Base-by-base conservation (phyloP, 2,329 filamentous ascomycete genomes). In the Claviceps arundinis region DNA sequence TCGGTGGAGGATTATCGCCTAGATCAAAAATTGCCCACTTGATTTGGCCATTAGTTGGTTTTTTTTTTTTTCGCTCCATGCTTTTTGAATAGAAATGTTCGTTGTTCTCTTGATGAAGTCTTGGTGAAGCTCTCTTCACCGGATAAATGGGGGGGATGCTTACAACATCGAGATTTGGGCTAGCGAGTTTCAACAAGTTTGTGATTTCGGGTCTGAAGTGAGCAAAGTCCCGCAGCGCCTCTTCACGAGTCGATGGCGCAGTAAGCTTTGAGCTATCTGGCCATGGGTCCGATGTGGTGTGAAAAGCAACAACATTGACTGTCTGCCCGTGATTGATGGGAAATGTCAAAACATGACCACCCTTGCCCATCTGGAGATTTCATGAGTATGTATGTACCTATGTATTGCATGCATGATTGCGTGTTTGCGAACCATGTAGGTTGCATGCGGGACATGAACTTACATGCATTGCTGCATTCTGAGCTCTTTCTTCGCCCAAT, bases 401-500 rank as follows among this genome's bases (percentile, higher is more conserved):
- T 16, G 17, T 13, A 5, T 42, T 42, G 17, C 19, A 9, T 8
- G 6, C 5, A 41, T 9, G 9, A 41, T 30, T 30, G 19, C 26
- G 26, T 26, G 7, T 26, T 26, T 26, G 26, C 26, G 26, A 26
- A 26, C 26, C 26, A 26, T 26, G 26, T 8, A 26, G 26, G 26
- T 26, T 26, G 40, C 9, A 42, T 19, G 41, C 44, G 6, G 14
- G 48, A 50, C 48, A 50, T 6, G n/a, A 34, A 37, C 47, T 34
- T 30, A 53, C 51, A 19, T 53, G 47, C 47, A 53, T 53, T 17
- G 47, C 16, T 30, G 51, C 51, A 22, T 67, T 67, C 41, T 55
- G 55, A 0, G 65, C 64, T 49, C 61, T 61, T 26, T 67, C 55
- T 8, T 58, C 54, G 0, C 74, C 75, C 2, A 85, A 59, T 1